Conservation (phyloP, 1,284 basidiomycete genomes). For the Erythrobasidium hasegawianum region DNA sequence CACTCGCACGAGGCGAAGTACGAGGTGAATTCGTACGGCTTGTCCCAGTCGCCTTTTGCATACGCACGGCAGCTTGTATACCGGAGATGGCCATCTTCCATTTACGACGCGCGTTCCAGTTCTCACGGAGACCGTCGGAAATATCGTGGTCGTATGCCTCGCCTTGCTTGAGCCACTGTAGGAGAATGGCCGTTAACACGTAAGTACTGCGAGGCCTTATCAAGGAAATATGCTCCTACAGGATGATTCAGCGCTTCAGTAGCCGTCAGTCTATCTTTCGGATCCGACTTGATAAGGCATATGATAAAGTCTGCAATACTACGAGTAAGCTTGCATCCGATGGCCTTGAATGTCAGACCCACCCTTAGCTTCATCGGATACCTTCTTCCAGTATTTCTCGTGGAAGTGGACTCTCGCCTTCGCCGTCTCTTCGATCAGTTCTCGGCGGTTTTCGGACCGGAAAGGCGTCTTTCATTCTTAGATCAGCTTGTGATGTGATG, state of each 20-base stretch:
- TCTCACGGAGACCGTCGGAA: constrained; percentile 63
- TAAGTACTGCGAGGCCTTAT: too few species aligned
- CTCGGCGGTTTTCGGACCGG: constrained; percentile 71
- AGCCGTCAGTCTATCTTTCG: constrained; percentile 67
- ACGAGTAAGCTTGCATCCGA: too few species aligned
- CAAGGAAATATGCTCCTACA: too few species aligned
- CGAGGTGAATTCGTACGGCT: constrained; percentile 1
- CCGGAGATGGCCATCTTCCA: constrained; percentile 41
- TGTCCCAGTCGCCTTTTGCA: neutral
- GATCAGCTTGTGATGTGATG: too few species aligned
- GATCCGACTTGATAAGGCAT: constrained; percentile 68
- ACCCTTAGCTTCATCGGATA: constrained; percentile 63
- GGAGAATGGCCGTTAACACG: too few species aligned
- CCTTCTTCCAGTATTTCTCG: constrained; percentile 88
- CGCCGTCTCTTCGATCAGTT: constrained; percentile 75
- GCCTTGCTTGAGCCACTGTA: constrained; percentile 68
- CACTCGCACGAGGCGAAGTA: neutral
- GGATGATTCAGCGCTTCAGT: constrained; percentile 65
- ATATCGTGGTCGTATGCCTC: constrained; percentile 67
- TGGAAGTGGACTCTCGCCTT: constrained; percentile 83
- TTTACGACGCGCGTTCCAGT: constrained; percentile 52
- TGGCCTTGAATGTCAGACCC: constrained; percentile 52
- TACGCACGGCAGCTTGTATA: constrained; percentile 28
- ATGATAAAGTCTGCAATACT: constrained; percentile 62
- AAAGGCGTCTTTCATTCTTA: constrained; percentile 73